Evolutionary conservation across 2,329 filamentous ascomycete species (phyloP).

Genomic region (Periglandula ipomoeae): DNA sequence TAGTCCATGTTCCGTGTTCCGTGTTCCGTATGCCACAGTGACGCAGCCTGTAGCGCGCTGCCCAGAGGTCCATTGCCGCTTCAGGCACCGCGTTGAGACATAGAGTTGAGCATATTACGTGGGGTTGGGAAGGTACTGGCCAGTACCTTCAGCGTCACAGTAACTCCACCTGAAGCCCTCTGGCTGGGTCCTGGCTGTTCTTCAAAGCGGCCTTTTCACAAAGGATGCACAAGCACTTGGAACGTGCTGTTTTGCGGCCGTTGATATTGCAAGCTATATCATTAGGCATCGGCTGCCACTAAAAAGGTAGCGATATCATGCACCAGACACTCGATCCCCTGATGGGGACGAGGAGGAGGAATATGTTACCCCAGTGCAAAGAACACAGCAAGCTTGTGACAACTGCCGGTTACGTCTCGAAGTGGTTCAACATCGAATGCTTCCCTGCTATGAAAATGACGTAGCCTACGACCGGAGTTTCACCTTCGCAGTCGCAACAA

Average conservation of each 20-base stretch:
- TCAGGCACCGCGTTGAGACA: too few relatives aligned
- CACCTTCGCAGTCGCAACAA: background rate
- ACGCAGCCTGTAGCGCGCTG: background rate
- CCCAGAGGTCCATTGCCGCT: background rate
- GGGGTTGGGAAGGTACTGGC: too few relatives aligned
- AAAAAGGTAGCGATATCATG: background rate
- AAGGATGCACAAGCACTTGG: too few relatives aligned
- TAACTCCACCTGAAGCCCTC: too few relatives aligned
- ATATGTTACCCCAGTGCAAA: background rate
- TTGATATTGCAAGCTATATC: background rate
- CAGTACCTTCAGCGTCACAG: too few relatives aligned
- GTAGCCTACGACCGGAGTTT: too few relatives aligned
- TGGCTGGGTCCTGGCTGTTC: too few relatives aligned
- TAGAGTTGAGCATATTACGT: too few relatives aligned
- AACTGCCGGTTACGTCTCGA: background rate
- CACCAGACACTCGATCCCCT: background rate
- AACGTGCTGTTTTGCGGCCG: too few relatives aligned
- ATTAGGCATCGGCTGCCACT: background rate
- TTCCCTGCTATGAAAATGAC: too few relatives aligned
- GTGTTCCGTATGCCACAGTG: background rate
- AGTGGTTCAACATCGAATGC: too few relatives aligned
- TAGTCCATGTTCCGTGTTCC: background rate
- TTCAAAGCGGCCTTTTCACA: too few relatives aligned
- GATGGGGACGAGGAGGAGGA: background rate
- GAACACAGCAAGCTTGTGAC: background rate